Evolutionary conservation across 345 rosid genomes (phyloP).

Genomic region (Salix exigua): DNA sequence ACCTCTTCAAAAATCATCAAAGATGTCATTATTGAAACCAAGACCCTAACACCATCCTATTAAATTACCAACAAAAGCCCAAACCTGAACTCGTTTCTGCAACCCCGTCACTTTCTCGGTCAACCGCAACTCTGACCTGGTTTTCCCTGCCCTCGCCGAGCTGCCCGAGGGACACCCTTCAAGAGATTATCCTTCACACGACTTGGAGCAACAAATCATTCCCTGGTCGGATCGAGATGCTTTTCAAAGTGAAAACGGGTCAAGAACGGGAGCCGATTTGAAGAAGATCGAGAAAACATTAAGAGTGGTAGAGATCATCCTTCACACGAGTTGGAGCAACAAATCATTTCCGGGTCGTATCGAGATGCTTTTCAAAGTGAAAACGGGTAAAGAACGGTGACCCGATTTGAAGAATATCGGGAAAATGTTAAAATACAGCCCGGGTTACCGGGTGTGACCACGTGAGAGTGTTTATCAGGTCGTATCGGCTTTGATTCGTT

Average conservation of each 20-base stretch:
- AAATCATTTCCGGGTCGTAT: constrained; percentile 69
- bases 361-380: constrained; percentile 86
- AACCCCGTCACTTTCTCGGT: constrained; percentile 31
- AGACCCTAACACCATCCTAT: constrained; percentile 1
- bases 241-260: constrained; percentile 79
- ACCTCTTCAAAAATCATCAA: constrained; percentile 50
- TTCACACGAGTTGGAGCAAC: constrained; percentile 86
- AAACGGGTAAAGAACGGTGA: constrained; percentile 56
- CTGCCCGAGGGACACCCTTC: constrained; percentile 83
- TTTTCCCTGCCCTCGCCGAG: constrained; percentile 64
- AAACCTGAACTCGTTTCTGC: constrained; percentile 25
- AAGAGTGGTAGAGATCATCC: constrained; percentile 87
- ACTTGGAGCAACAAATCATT: constrained; percentile 36
- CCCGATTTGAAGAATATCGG: constrained; percentile 91
- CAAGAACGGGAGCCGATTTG: constrained; percentile 68
- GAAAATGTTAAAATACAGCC: constrained; percentile 59
- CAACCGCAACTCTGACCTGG: constrained; percentile 44
- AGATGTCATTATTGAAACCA: constrained; percentile 63
- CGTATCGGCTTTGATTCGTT: constrained; percentile 44
- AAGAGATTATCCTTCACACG: constrained; percentile 30
- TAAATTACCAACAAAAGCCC: constrained; percentile 4
- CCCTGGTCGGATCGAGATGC: constrained; percentile 74
- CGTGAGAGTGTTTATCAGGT: constrained; percentile 79
- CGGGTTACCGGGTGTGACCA: constrained; percentile 22
- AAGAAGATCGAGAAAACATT: constrained; percentile 78